These are phyloP conservation scores for Aspergillus aculeatinus DNA, from an alignment of 2,329 filamentous ascomycete genomes.

Conservation along the genomic window DNA sequence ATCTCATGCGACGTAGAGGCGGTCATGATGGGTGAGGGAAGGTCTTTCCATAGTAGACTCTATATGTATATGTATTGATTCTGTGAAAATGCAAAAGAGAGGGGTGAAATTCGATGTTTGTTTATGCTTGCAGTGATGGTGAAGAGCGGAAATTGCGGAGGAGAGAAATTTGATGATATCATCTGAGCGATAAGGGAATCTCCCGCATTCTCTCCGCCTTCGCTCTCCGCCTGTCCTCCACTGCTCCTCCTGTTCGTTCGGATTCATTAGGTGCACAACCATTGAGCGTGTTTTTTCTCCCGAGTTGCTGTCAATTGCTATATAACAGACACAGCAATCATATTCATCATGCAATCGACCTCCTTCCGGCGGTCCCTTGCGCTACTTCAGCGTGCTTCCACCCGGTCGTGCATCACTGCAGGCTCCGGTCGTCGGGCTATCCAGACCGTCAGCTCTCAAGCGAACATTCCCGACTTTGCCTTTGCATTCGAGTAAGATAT, in stretches of 20 bases:
- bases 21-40: slow-evolving; percentile 17
- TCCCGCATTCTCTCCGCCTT: background rate
- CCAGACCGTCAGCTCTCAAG: slow-evolving; percentile 29
- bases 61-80: background rate
- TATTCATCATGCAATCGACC: slow-evolving; percentile 28
- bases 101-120: background rate
- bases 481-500: slow-evolving; percentile 48
- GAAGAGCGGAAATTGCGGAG: background rate
- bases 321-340: background rate
- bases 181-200: background rate
- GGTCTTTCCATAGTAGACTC: background rate
- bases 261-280: background rate
- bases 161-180: background rate
- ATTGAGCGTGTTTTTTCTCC: background rate
- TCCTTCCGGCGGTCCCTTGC: slow-evolving; percentile 26
- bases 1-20: slow-evolving; percentile 21
- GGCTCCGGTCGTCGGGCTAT: slow-evolving; percentile 24
- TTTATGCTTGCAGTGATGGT: background rate
- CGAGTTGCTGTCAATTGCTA: background rate
- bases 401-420: slow-evolving; percentile 19
- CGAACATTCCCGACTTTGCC: slow-evolving; percentile 40
- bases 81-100: background rate
- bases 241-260: background rate
- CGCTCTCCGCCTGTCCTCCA: background rate
- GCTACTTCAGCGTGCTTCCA: slow-evolving; percentile 26